Evolutionary conservation across 2,329 filamentous ascomycete genomes (phyloP).

Genomic region (Xylariales sp.): DNA sequence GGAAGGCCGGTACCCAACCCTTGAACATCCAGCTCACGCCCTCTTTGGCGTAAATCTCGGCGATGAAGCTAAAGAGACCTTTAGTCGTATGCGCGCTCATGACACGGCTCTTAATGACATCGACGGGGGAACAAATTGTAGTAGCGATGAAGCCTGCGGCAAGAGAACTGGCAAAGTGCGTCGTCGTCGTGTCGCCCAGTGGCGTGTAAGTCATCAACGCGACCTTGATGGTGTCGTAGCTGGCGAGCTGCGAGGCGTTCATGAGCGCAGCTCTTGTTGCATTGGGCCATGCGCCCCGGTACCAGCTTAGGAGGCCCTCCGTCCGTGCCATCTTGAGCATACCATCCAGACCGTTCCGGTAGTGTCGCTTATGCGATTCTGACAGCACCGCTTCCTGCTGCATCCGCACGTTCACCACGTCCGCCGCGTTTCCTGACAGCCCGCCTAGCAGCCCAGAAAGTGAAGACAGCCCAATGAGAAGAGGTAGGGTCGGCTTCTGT

Average conservation of each 20-base stretch:
- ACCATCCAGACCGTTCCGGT: conserved; percentile 88
- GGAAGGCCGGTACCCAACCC: conserved; percentile 85
- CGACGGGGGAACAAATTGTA: conserved; percentile 85
- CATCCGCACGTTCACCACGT: conserved; percentile 98
- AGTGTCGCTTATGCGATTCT: conserved; percentile 79
- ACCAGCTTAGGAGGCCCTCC: conserved; percentile 81
- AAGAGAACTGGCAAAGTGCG: conserved; percentile 82
- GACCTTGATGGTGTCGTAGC: conserved; percentile 85
- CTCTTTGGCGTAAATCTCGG: conserved; percentile 75
- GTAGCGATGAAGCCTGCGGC: conserved; percentile 85
- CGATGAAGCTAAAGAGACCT: conserved; percentile 69
- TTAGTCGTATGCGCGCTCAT: conserved; percentile 74
- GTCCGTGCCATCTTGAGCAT: conserved; percentile 86
- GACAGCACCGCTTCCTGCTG: conserved; percentile 90
- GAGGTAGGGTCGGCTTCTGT: conserved; percentile 72
- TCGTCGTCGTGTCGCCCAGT: conserved; percentile 76
- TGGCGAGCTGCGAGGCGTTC: conserved; percentile 86
- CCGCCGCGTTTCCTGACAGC: conserved; percentile 90
- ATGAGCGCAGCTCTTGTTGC: conserved; percentile 84
- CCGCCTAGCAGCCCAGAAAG: conserved; percentile 89
- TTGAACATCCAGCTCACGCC: conserved; percentile 88
- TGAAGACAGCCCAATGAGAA: conserved; percentile 85
- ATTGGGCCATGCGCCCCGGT: conserved; percentile 88
- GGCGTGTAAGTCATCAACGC: conserved; percentile 74
- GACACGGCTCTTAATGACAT: conserved; percentile 89